Evolutionary conservation across 805 yeast genomes (phyloP).

Genomic region (Torulaspora gathmanii): DNA sequence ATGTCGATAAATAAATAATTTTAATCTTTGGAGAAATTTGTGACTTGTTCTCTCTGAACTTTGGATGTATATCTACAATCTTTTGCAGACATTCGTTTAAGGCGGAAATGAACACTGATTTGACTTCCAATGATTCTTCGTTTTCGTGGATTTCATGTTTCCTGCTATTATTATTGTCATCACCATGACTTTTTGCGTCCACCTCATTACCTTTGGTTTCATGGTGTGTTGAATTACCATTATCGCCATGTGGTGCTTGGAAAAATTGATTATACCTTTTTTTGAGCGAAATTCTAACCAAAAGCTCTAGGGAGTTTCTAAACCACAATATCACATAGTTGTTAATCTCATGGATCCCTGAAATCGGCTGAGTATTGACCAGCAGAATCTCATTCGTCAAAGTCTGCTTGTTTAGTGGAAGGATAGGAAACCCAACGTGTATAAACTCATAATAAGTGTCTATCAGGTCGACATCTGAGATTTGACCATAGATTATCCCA

Average conservation of each 20-base stretch:
- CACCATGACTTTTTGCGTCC: slow-evolving; percentile 5
- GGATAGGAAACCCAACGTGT: slow-evolving; percentile 38
- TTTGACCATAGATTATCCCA: slow-evolving; percentile 26
- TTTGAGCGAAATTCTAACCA: slow-evolving; percentile 30
- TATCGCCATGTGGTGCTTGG: slow-evolving; percentile 8
- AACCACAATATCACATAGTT: slow-evolving; percentile 33
- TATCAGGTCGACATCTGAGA: slow-evolving; percentile 38
- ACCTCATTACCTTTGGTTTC: background rate
- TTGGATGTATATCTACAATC: slow-evolving; percentile 33
- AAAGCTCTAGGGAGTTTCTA: slow-evolving; percentile 32
- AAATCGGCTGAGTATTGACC: slow-evolving; percentile 31
- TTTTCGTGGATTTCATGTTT: slow-evolving; percentile 5
- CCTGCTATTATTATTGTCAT: background rate
- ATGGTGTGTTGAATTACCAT: background rate
- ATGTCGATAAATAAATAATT: slow-evolving; percentile 37
- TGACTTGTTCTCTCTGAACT: slow-evolving; percentile 28
- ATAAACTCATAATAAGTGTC: slow-evolving; percentile 46
- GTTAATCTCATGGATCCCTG: slow-evolving; percentile 33
- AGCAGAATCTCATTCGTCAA: slow-evolving; percentile 30
- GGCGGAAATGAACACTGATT: slow-evolving; percentile 28
- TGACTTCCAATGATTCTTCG: slow-evolving; percentile 23
- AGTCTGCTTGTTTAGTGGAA: slow-evolving; percentile 37
- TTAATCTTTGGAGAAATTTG: slow-evolving; percentile 31
- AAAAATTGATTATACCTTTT: slow-evolving; percentile 16
- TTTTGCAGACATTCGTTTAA: slow-evolving; percentile 33